phyloP scores from a whole-genome alignment of 2,329 filamentous ascomycete species.

The Pyrenochaeta sp. region DNA sequence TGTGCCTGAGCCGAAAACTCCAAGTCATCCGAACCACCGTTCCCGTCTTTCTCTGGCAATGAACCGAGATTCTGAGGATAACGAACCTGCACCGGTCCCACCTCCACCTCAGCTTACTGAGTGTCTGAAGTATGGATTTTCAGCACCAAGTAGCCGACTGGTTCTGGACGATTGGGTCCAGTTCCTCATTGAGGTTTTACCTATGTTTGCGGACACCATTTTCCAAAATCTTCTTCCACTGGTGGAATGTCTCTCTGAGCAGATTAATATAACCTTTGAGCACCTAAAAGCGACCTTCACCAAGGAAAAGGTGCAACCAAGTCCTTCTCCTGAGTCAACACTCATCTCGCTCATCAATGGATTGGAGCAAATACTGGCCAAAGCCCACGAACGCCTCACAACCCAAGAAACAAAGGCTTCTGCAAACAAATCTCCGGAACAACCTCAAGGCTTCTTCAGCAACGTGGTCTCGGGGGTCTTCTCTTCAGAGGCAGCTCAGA shows the following conservation, averaged over 20 bases:
- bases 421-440: conserved; percentile 78
- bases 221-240: conserved; percentile 91
- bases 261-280: conserved; percentile 76
- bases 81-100: conserved; percentile 44
- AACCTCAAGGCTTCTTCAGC: conserved; percentile 86
- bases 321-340: conserved; percentile 69
- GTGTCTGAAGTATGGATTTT: conserved; percentile 82
- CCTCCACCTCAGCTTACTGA: conserved; percentile 79
- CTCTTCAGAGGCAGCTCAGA: conserved; percentile 75
- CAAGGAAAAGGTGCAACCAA: conserved; percentile 34
- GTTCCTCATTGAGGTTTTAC: conserved; percentile 83
- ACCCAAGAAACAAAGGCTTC: conserved; percentile 75
- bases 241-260: conserved; percentile 84
- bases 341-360: conserved; percentile 90
- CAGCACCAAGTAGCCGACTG: conserved; percentile 73
- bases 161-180: conserved; percentile 91
- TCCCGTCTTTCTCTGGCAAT: conserved; percentile 40
- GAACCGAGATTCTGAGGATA: conserved; percentile 39
- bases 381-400: conserved; percentile 82
- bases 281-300: conserved; percentile 72
- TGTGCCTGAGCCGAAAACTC: conserved; percentile 27
- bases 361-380: conserved; percentile 86
- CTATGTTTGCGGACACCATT: conserved; percentile 81
- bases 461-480: conserved; percentile 95
- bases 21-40: conserved; percentile 29